These are phyloP conservation scores for Penstemon newberryi DNA, from an alignment of 257 asterid genomes.

Conservation along the genomic window DNA sequence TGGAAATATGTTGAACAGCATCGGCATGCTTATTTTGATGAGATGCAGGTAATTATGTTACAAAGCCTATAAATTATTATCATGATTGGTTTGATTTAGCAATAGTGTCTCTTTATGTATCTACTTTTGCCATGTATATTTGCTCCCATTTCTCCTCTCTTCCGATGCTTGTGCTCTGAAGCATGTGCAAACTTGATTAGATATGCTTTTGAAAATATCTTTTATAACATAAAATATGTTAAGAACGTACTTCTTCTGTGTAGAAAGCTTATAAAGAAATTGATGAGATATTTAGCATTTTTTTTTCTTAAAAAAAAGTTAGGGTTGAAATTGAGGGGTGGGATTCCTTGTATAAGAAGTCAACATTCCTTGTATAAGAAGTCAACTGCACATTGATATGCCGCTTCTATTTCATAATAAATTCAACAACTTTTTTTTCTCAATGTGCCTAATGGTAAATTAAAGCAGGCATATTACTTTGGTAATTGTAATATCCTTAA, in stretches of 20 bases:
- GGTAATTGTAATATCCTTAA: conserved; percentile 1
- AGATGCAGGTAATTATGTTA: conserved; percentile 77
- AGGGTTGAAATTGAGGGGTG: background rate
- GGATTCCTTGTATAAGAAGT: background rate
- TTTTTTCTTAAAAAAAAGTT: background rate
- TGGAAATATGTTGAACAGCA: conserved; percentile 84
- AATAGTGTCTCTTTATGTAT: background rate
- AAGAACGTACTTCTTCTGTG: background rate
- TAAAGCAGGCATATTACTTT: background rate
- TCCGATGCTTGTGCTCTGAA: conserved; percentile 10
- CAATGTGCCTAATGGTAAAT: conserved; percentile 8
- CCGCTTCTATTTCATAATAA: background rate
- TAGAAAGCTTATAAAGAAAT: too few relatives aligned
- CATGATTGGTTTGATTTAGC: conserved; percentile 10
- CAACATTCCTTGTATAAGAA: background rate
- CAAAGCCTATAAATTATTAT: background rate
- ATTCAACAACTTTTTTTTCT: conserved; percentile 8
- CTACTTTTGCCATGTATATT: background rate
- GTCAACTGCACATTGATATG: background rate
- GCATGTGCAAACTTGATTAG: background rate
- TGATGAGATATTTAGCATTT: background rate
- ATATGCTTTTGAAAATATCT: background rate
- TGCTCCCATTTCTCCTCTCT: background rate
- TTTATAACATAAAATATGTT: background rate
- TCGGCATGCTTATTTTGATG: conserved; percentile 92